Evolutionary conservation across 495 filamentous ascomycete species (phyloP).

Genomic region (Darksidea phi): DNA sequence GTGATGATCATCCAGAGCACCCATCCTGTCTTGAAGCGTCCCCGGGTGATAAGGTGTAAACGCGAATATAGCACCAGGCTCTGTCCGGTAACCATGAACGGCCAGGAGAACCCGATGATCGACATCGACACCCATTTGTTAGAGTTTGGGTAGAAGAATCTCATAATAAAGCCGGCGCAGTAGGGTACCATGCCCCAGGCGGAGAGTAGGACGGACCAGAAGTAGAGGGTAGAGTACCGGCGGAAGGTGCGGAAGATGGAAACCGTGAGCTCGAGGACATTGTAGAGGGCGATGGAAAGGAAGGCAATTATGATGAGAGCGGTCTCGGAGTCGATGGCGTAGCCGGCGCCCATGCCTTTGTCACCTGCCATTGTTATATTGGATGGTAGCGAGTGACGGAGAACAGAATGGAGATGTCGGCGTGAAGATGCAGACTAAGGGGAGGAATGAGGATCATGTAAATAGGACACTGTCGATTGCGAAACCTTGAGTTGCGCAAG

Average conservation of each 20-base stretch:
- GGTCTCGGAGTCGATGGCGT: background rate
- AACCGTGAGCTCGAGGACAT: background rate
- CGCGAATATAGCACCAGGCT: background rate
- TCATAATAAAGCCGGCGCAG: background rate
- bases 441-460: background rate
- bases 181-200: background rate
- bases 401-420: background rate
- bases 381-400: background rate
- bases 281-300: background rate
- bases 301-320: background rate
- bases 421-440: background rate
- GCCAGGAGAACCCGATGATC: background rate
- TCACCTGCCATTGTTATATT: background rate
- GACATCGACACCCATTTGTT: background rate
- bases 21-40: background rate
- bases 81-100: background rate
- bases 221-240: background rate
- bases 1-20: conserved; percentile 1
- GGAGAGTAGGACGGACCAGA: background rate
- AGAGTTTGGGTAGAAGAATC: background rate
- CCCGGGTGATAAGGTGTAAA: background rate
- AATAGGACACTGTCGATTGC: background rate
- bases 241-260: background rate
- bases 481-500: background rate
- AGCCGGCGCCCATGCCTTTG: background rate